Evolutionary conservation across 1,284 basidiomycete species (phyloP), one percentile per base, ranked within the genome.

Genomic region (Melampsora americana): DNA sequence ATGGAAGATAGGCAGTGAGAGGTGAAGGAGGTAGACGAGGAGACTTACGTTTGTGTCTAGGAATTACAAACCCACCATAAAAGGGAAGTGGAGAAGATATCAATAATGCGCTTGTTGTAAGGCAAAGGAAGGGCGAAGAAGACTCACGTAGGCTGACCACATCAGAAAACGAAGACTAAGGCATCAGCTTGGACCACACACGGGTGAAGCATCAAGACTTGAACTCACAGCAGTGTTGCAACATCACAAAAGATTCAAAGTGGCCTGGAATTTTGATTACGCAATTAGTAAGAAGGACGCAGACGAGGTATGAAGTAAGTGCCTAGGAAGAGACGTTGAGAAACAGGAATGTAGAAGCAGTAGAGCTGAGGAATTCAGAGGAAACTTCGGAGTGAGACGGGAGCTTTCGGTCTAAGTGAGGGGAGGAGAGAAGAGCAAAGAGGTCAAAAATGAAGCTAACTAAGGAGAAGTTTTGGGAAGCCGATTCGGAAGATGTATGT

Each of bases 61-160:
- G n/a, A 44, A 42, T 56, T 74, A 39, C 53, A 39, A 74, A 28
- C 35, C 64, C 53, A 56, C 20, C 61, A 64, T 32, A 30, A 39
- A 39, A 64, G 61, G 35, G 53, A 30, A 56, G 32, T 56, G 28
- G 65, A 53, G 64, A 61, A 67, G 35, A 53, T 28, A 39, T 67
- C 35, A 67, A 46, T 66, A 67, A 56, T 26, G 65, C 66, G 53
- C 35, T 48, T 44, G 35, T 53, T 67, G 35, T 32, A 61, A 66
- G 65, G 7, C 14, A 50, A 44, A 46, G 28, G 73, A 75, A 68
- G 66, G 73, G 73, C 23, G 48, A 23, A 53, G 66, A 75, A 68
- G 73, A 75, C 73, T 68, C 53, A 75, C 73, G 66, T 75, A 75
- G 73, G 73, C 73, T 75, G 59, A 35, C 66, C 53, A 75, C 66